Evolutionary conservation across 257 asterid species (phyloP), one percentile per base, ranked within the genome.

Genomic region (Solanum chiquidenum): DNA sequence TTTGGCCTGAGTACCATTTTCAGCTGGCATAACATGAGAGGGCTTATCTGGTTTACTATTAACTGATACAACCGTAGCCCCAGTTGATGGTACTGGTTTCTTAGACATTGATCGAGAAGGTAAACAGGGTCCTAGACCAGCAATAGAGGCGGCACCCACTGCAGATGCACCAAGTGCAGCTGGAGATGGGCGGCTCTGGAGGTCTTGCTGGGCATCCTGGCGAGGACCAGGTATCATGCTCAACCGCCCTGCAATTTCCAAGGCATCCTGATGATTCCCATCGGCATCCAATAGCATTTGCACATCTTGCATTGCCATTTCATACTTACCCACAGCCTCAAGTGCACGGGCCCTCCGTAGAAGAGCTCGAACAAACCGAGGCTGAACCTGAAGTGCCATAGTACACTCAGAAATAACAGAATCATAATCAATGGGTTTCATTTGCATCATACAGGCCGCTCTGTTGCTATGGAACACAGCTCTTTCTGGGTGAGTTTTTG

Each of bases 151-250:
- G 76, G 98, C 98, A 44, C 98, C 97, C 37, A 96, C 95, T 0
- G 99, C 99, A 86, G 99, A 97, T 40, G 99, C 99, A 34, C 99
- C 99, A 66, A 96, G 96, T 12, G 99, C 99, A 12, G 99, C 99
- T 21, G 99, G 99, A 2, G 99, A 97, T 10, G 99, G 99, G 35
- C 96, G 96, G 91, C 99, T 97, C 90, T 93, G 98, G 83, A 96
- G 98, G 83, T 97, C 99, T 93, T 94, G 98, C 86, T 72, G 79
- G 44, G 79, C 42, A 33, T 72, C 79, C 44, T 93, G 99, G 49
- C 96, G 93, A 27, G 96, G 94, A 55, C 94, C 95, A 58, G 93
- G 86, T 0, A 91, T 94, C 88, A 89, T 84, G 89, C 96, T 92
- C 92, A 97, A 87, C 85, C 98, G 46, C 16, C 92, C 93, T 46